Evolutionary conservation across 2,329 filamentous ascomycete genomes (phyloP).

Genomic region (Calonectria henricotiae): DNA sequence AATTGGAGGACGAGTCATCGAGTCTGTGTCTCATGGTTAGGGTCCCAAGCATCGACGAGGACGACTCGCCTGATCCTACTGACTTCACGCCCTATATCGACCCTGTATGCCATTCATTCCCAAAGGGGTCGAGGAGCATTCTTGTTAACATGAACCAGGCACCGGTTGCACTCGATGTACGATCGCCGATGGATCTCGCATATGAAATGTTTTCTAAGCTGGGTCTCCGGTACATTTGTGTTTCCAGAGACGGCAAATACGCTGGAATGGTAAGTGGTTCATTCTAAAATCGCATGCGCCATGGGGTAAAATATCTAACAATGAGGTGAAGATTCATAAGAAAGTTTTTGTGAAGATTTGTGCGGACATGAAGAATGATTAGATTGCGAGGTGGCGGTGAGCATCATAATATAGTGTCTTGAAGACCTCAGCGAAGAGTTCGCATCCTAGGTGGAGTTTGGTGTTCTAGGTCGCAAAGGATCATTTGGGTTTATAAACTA

Average conservation of each 20-base stretch:
- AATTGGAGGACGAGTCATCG: conserved; percentile 81
- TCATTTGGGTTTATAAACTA: conserved; percentile 1
- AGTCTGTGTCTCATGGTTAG: conserved; percentile 87
- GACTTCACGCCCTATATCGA: conserved; percentile 96
- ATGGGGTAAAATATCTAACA: conserved; percentile 36
- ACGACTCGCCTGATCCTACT: conserved; percentile 78
- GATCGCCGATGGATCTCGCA: conserved; percentile 93
- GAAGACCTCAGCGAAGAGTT: conserved; percentile 10
- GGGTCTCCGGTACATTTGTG: conserved; percentile 92
- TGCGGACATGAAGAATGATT: conserved; percentile 58
- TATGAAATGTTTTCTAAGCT: conserved; percentile 98
- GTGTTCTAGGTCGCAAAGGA: conserved; percentile 3
- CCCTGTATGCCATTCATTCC: conserved; percentile 70
- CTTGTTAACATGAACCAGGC: conserved; percentile 67
- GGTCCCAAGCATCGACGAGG: conserved; percentile 75
- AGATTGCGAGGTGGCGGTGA: not conserved
- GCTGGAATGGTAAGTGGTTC: conserved; percentile 82
- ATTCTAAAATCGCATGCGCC: not conserved
- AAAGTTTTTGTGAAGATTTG: conserved; percentile 84
- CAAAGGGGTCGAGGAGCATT: too few relatives aligned
- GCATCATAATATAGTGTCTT: not conserved
- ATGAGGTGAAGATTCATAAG: conserved; percentile 80
- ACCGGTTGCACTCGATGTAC: conserved; percentile 89
- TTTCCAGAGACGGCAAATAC: conserved; percentile 86
- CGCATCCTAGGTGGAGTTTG: conserved; percentile 24